Base-by-base conservation (phyloP, 2,329 filamentous ascomycete genomes). In the Trichoderma semiorbis region DNA sequence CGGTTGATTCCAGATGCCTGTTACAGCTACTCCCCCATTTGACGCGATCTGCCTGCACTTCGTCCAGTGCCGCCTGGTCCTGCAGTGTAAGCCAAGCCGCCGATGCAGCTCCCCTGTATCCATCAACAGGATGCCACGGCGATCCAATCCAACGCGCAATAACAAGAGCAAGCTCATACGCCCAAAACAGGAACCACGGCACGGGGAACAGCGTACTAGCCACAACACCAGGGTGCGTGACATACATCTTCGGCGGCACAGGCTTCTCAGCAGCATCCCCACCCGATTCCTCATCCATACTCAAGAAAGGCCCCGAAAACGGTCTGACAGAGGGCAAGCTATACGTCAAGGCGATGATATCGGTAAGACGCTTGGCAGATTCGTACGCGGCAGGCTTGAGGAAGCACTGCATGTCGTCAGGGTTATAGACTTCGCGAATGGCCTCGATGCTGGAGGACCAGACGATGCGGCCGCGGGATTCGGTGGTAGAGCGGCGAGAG, bases 391-490 rank as follows among this genome's bases (percentile, higher is more conserved):
- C 84, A 1, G 79, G 76, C 2, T 88, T 87, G 18, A 82, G 80
- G 64, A 97, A 81, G 58, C 89, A 92, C 81, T 98, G 95, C 30
- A 97, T 85, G 81, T 99, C 96, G 62, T 89, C 84, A 7, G 88
- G 77, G 55, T 89, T 81, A 74, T 97, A 89, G 66, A 85, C 81
- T 2, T 79, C 74, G 73, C 75, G 76, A 55, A 82, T 78, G 16
- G 92, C 90, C 77, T 97, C 95, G 63, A 98, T 83, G 77, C 92
- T 97, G 74, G 92, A 93, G 11, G 94, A 90, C 95, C 95, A 98
- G 74, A 98, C 88, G 67, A 99, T 87, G 65, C 94, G 89, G 10
- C 90, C 92, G 0, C 84, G 83, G 1, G 81, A 71, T 5, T 84
- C 78, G 60, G 81, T 74, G 50, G 81, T 74, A 18, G 81, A 77